Conservation (phyloP, 768 basidiomycete genomes). For the Nidularia pulvinata region DNA sequence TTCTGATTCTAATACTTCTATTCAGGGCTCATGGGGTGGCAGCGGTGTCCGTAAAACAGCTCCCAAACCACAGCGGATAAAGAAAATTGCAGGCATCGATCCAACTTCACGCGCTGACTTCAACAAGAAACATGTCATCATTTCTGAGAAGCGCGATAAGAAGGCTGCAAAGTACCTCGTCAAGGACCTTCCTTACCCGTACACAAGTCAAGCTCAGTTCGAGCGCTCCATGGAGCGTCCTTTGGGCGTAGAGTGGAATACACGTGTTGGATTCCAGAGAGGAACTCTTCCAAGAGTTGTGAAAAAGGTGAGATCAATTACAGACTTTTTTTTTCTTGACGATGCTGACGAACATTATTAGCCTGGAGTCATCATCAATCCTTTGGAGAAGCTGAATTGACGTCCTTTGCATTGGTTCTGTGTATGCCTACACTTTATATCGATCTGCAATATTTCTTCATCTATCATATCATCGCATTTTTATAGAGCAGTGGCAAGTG, state of each 20-base stretch:
- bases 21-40: constrained; percentile 92
- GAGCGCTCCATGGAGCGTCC: constrained; percentile 83
- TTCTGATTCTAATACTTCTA: not conserved
- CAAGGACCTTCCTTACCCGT: constrained; percentile 93
- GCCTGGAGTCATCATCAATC: constrained; percentile 74
- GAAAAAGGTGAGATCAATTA: constrained; percentile 60
- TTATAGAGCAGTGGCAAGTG: too few relatives aligned
- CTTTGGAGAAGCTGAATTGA: constrained; percentile 50
- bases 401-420: too few relatives aligned
- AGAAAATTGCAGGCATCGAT: constrained; percentile 81
- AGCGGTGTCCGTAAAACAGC: constrained; percentile 59
- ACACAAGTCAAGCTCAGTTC: constrained; percentile 91
- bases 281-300: constrained; percentile 84
- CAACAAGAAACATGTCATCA: constrained; percentile 86
- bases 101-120: constrained; percentile 82
- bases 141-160: constrained; percentile 94
- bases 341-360: constrained; percentile 18
- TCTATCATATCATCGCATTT: too few relatives aligned
- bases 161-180: constrained; percentile 90
- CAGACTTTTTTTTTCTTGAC: not conserved
- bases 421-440: too few relatives aligned
- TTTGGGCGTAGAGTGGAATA: constrained; percentile 93
- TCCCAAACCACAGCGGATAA: constrained; percentile 73
- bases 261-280: constrained; percentile 79
- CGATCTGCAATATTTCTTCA: too few relatives aligned